Evolutionary conservation across 441 rosid genomes (phyloP).

Genomic region (Adansonia madagascariensis): DNA sequence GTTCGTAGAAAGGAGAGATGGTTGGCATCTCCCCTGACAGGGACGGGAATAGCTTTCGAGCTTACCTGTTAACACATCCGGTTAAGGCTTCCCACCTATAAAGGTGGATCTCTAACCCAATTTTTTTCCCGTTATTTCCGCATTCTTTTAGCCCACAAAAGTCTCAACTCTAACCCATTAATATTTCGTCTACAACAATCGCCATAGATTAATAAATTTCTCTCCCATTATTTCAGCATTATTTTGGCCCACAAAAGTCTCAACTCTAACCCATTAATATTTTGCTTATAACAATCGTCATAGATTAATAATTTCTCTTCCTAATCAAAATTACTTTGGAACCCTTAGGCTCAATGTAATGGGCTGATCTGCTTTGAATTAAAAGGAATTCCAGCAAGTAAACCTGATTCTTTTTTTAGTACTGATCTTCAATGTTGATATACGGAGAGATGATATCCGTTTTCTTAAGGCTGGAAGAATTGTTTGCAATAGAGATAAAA

Average conservation of each 20-base stretch:
- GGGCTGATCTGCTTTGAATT: neutral
- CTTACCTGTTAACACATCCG: conserved; percentile 47
- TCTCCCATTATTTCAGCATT: too few relatives aligned
- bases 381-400: conserved; percentile 11
- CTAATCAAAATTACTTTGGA: too few relatives aligned
- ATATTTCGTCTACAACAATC: too few relatives aligned
- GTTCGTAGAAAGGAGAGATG: conserved; percentile 63
- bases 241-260: too few relatives aligned
- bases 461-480: neutral
- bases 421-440: neutral
- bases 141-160: too few relatives aligned
- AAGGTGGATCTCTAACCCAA: conserved; percentile 40
- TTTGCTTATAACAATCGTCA: too few relatives aligned
- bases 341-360: too few relatives aligned
- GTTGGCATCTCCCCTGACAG: conserved; percentile 74
- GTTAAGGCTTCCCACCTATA: conserved; percentile 50
- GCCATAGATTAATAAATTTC: too few relatives aligned
- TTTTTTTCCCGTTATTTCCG: conserved; percentile 24
- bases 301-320: too few relatives aligned
- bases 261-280: too few relatives aligned
- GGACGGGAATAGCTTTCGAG: conserved; percentile 48
- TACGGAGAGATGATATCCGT: too few relatives aligned
- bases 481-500: neutral
- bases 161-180: too few relatives aligned
- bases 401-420: neutral